Conservation (phyloP, 2,329 filamentous ascomycete species). For the Torrubiella hemipterigena region DNA sequence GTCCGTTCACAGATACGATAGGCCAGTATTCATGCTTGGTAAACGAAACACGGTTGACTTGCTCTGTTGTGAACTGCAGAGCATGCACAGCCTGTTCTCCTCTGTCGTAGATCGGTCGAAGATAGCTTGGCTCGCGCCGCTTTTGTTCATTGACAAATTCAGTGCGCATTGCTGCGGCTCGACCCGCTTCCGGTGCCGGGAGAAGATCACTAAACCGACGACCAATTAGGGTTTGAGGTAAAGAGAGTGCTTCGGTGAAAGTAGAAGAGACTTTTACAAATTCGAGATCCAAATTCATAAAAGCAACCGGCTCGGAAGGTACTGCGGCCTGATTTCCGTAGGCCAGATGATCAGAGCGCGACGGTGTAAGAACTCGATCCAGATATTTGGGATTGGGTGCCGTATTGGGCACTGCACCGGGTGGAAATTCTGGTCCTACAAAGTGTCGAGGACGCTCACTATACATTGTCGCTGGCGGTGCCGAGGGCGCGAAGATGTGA, state of each 20-base stretch:
- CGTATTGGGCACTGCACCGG: too few species aligned
- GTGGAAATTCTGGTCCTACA: too few species aligned
- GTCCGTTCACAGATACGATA: slow-evolving; percentile 40
- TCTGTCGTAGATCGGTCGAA: slow-evolving; percentile 49
- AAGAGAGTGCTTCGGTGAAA: slow-evolving; percentile 44
- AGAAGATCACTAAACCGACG: slow-evolving; percentile 44
- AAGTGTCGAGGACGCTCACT: too few species aligned
- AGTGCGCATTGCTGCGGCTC: slow-evolving; percentile 35
- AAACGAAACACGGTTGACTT: slow-evolving; percentile 37
- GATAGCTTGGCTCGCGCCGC: slow-evolving; percentile 47
- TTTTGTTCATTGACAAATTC: slow-evolving; percentile 45
- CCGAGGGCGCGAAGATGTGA: too few species aligned
- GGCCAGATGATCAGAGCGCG: background rate
- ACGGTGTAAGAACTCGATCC: slow-evolving; percentile 33
- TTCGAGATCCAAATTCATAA: slow-evolving; percentile 45
- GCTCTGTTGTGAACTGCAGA: slow-evolving; percentile 41
- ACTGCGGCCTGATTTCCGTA: background rate
- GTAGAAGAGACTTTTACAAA: slow-evolving; percentile 42
- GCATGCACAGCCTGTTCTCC: slow-evolving; percentile 42
- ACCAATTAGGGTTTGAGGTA: slow-evolving; percentile 28
- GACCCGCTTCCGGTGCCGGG: slow-evolving; percentile 36
- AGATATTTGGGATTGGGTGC: too few species aligned
- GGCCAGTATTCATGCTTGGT: slow-evolving; percentile 43
- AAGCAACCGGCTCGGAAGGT: slow-evolving; percentile 39
- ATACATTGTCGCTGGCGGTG: too few species aligned